Percentiles rank a stretch among this genome's conserved stretches.
Conservation (phyloP, 345 rosid species). For the Corchorus capsularis region DNA sequence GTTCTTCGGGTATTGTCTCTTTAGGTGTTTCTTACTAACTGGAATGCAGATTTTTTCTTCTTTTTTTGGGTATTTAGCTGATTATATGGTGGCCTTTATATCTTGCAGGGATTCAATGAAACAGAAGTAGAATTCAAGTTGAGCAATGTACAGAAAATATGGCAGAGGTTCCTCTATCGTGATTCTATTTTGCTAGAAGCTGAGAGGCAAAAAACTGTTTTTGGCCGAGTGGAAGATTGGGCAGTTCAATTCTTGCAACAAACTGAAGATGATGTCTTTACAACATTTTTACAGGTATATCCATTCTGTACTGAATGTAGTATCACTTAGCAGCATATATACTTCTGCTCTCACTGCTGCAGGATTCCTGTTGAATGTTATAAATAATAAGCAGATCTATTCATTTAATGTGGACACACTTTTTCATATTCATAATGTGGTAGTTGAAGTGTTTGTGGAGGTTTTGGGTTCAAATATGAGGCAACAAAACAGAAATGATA, state of each 20-base stretch:
- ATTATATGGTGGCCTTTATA: constrained; percentile 13
- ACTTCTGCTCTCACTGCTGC: neutral
- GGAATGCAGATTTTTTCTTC: neutral
- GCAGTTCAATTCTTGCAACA: constrained; percentile 58
- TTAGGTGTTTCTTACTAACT: constrained; percentile 18
- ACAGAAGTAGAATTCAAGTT: constrained; percentile 71
- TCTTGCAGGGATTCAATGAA: constrained; percentile 64
- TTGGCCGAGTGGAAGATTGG: constrained; percentile 65
- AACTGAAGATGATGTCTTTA: constrained; percentile 74
- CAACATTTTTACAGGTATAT: constrained; percentile 80
- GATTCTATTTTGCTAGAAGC: constrained; percentile 87
- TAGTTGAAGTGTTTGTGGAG: neutral
- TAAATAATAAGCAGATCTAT: neutral
- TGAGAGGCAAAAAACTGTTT: constrained; percentile 60
- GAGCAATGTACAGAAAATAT: constrained; percentile 70
- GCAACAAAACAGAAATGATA: neutral
- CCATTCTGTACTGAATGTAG: neutral
- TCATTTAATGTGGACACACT: neutral
- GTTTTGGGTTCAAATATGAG: neutral
- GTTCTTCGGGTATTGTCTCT: constrained; percentile 66
- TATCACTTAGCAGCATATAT: neutral
- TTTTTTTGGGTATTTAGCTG: neutral
- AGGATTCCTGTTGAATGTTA: neutral
- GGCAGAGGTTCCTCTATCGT: constrained; percentile 89
- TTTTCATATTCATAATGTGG: neutral